Percentiles rank a stretch among this genome's conserved stretches.
These are phyloP conservation scores for Hygrocybe punicea DNA, from an alignment of 768 basidiomycete species.

Conservation along the genomic window DNA sequence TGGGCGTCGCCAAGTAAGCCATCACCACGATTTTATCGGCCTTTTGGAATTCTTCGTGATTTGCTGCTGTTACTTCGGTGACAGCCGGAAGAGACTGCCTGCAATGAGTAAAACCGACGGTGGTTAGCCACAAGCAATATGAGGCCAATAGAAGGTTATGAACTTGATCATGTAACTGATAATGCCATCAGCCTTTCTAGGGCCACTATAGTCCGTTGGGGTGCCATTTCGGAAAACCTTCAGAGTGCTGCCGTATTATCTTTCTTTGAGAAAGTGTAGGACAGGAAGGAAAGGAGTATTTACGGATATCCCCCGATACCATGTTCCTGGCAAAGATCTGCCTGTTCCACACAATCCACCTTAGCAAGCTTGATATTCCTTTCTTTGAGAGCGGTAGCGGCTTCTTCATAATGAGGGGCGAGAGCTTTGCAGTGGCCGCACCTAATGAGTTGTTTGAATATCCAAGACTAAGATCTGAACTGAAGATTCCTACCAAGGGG, in stretches of 20 bases:
- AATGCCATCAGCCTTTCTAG: constrained; percentile 94
- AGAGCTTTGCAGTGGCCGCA: constrained; percentile 96
- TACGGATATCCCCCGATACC: constrained; percentile 95
- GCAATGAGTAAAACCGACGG: background rate
- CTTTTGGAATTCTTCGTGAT: constrained; percentile 79
- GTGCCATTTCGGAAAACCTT: constrained; percentile 90
- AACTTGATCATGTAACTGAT: constrained; percentile 96
- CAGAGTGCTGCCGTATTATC: constrained; percentile 55
- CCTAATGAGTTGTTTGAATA: constrained; percentile 40
- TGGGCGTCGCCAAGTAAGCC: constrained; percentile 74
- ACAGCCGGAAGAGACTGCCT: constrained; percentile 94
- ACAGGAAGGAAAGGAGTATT: constrained; percentile 27
- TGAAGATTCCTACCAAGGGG: constrained; percentile 59
- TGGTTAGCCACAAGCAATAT: too few relatives aligned
- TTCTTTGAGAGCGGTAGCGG: constrained; percentile 88
- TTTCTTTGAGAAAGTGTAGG: background rate
- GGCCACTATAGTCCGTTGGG: constrained; percentile 76
- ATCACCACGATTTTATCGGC: constrained; percentile 89
- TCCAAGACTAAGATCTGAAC: background rate
- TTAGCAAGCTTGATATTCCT: constrained; percentile 89
- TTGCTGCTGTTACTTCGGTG: constrained; percentile 69
- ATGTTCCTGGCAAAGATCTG: constrained; percentile 84
- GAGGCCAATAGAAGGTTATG: constrained; percentile 22
- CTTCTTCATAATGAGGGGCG: constrained; percentile 91
- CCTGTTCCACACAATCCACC: constrained; percentile 94